Evolutionary conservation across 2,329 filamentous ascomycete species (phyloP), one percentile per base, ranked within the genome.

Genomic region (Amauroascus verrucosus): DNA sequence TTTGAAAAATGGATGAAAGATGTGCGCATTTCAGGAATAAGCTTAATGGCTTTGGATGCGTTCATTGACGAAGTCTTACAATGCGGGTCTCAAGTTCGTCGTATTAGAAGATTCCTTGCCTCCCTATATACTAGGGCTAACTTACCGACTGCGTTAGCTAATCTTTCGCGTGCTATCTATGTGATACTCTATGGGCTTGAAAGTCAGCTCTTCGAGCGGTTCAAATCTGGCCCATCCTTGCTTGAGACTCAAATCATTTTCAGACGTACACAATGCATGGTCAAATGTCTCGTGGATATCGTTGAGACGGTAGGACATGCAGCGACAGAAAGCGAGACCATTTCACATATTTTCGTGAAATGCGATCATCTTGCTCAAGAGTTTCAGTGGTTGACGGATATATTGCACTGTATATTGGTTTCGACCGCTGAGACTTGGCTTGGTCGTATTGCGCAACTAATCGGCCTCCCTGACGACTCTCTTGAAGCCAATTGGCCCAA

Each of bases 401-500:
- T 87, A 30, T 77, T 88, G 62, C 78, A 82, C 14, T 81, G 88
- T 57, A 75, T 91, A 0, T 66, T 93, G 14, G 72, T 75, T 43
- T 74, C 78, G 37, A 80, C 84, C 1, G 81, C 81, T 1, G 69
- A 70, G 26, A 85, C 85, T 0, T 89, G 84, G 79, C 70, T 86
- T 7, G 77, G 82, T 50, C 77, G 83, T 49, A 73, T 85, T 6
- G 78, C 84, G 59, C 81, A 83, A 62, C 93, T 87, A 86, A 80
- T 90, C 56, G 88, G 88, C 0, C 76, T 87, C 9, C 77, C 73
- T 56, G 70, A 73, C 2, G 82, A 85, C 59, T 70, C 75, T 33
- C 78, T 79, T 0, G 69, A 79, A 9, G 75, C 75, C 0, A 60
- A 64, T 53, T 69, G 72, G 46, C 61, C 82, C 28, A 73, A 75